Base-by-base conservation (phyloP, 2,329 filamentous ascomycete species). In the Arachnomyces sp. region DNA sequence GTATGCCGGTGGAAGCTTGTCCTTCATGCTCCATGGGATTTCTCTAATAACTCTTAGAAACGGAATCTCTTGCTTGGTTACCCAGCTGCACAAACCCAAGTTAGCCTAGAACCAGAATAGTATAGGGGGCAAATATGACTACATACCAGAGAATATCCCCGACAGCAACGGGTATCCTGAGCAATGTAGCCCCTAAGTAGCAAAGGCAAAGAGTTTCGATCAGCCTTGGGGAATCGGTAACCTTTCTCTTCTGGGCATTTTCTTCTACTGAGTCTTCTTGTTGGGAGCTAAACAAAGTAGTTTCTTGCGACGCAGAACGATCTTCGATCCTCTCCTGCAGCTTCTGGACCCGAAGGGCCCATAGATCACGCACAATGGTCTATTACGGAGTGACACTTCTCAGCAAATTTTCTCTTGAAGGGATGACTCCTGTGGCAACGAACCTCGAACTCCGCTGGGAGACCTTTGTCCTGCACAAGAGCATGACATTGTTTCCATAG, bases 401-500 rank as follows among this genome's bases (percentile, higher is more conserved):
- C n/a, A n/a, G n/a, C n/a, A n/a, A n/a, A n/a, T n/a, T n/a, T n/a
- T n/a, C n/a, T n/a, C n/a, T n/a, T n/a, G n/a, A n/a, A n/a, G n/a
- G n/a, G n/a, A 28, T 28, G 25, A 40, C 12, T n/a, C 16, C 4
- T 7, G 7, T 16, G 17, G 13, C 16, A n/a, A 34, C 44, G 35
- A 50, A 77, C 80, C 69, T 94, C 87, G 9, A 95, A 71, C 52
- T 94, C 83, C 3, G 69, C 61, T 1, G 82, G 80, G 35, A 92
- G 73, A 0, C 75, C 74, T 56, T 80, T 80, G 4, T 72, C 67
- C 15, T 75, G 67, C 11, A 94, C 68, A 21, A 96, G 69, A 72
- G 82, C 89, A 54, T 77, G 65, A 12, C 86, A 67, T 66, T 96
- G 90, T 55, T 84, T 86, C 58, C 88, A 80, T 18, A 98, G 67